phyloP scores from a whole-genome alignment of 176 grass and related monocot genomes.

The Oryza australiensis region DNA sequence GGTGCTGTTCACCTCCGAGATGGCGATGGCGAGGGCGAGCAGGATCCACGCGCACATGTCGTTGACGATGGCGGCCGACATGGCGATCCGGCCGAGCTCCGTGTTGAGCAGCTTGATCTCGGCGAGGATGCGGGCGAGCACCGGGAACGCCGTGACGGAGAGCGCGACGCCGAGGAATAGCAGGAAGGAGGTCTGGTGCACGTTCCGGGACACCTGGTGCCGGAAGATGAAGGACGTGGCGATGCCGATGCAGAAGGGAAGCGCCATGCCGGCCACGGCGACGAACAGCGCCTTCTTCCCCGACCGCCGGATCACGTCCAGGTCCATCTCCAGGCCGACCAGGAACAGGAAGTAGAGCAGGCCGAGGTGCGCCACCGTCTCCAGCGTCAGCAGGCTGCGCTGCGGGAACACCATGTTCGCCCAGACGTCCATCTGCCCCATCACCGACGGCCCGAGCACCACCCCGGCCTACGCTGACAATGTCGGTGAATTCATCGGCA shows the following conservation, averaged over 20 bases:
- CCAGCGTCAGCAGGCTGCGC: conserved; percentile 68
- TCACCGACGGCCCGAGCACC: conserved; percentile 63
- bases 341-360: conserved; percentile 86
- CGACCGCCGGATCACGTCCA: conserved; percentile 55
- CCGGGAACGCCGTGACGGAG: conserved; percentile 80
- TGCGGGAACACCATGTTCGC: conserved; percentile 53
- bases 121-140: conserved; percentile 83
- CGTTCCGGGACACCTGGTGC: conserved; percentile 59
- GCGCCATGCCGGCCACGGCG: conserved; percentile 54
- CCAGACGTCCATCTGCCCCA: conserved; percentile 49
- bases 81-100: conserved; percentile 63
- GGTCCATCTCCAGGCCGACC: conserved; percentile 81
- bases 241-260: conserved; percentile 78
- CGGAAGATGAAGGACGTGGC: conserved; percentile 64
- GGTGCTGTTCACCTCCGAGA: conserved; percentile 46
- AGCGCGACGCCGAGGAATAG: conserved; percentile 83
- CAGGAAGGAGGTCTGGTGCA: conserved; percentile 57
- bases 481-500: background rate
- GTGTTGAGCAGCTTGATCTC: conserved; percentile 82
- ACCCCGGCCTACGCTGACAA: conserved; percentile 51
- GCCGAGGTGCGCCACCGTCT: conserved; percentile 80
- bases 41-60: conserved; percentile 82
- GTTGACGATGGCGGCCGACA: conserved; percentile 80
- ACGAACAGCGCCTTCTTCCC: conserved; percentile 56
- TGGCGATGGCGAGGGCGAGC: conserved; percentile 68